Evolutionary conservation across 352 stramenopile genomes (phyloP).

Genomic region (Thalassiosira ordinaria): DNA sequence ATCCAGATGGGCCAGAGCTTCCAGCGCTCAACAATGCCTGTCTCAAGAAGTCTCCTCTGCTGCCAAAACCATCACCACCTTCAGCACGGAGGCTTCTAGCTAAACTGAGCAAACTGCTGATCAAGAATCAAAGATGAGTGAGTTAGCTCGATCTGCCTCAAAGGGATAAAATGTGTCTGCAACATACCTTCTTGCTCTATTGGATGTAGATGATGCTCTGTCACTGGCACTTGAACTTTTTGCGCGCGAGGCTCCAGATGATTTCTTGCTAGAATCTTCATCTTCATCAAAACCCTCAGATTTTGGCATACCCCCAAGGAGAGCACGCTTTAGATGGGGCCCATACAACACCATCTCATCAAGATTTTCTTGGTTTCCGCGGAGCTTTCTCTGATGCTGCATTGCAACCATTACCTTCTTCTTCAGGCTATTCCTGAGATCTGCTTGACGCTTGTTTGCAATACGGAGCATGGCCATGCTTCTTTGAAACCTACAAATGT

Average conservation of each 20-base stretch:
- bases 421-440: slow-evolving; percentile 65
- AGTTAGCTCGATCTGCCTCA: neutral
- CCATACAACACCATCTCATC: slow-evolving; percentile 64
- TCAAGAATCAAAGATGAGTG: slow-evolving; percentile 11
- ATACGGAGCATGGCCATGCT: slow-evolving; percentile 68
- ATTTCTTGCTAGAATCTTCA: slow-evolving; percentile 48
- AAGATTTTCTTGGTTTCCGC: slow-evolving; percentile 52
- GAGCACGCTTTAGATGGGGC: slow-evolving; percentile 59
- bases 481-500: slow-evolving; percentile 51
- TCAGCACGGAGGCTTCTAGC: slow-evolving; percentile 51
- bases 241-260: slow-evolving; percentile 7
- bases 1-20: slow-evolving; percentile 45
- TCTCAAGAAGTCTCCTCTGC: slow-evolving; percentile 57
- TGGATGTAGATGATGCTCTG: slow-evolving; percentile 41
- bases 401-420: slow-evolving; percentile 55
- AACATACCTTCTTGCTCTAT: slow-evolving; percentile 48
- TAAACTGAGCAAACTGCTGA: slow-evolving; percentile 50
- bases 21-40: slow-evolving; percentile 59
- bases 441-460: slow-evolving; percentile 64
- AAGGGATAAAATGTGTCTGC: neutral
- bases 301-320: slow-evolving; percentile 63
- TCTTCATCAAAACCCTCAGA: slow-evolving; percentile 48
- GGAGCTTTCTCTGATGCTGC: slow-evolving; percentile 42
- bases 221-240: slow-evolving; percentile 31
- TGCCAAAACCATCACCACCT: slow-evolving; percentile 48